Evolutionary conservation across 2,329 filamentous ascomycete genomes (phyloP).

Genomic region (Aureobasidium subglaciale): DNA sequence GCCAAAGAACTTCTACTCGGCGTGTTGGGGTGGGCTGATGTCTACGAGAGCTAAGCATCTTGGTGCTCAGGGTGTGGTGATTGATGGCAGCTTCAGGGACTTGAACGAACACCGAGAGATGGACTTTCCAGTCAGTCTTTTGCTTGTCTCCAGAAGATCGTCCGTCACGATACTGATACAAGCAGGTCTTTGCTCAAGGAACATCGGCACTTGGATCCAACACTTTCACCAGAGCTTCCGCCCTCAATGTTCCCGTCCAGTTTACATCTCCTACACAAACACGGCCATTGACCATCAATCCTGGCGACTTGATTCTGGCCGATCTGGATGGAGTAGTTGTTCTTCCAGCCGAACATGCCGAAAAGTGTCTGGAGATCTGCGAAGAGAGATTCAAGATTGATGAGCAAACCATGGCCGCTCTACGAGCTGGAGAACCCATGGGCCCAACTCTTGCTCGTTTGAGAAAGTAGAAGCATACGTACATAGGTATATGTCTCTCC

Average conservation of each 20-base stretch:
- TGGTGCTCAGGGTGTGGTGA: slow-evolving; percentile 32
- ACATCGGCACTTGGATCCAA: slow-evolving; percentile 24
- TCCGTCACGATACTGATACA: background rate
- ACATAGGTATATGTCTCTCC: too few species aligned
- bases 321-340: slow-evolving; percentile 29
- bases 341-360: slow-evolving; percentile 22
- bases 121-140: slow-evolving; percentile 15
- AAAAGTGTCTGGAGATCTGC: slow-evolving; percentile 29
- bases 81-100: slow-evolving; percentile 35
- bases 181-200: slow-evolving; percentile 28
- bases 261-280: slow-evolving; percentile 22
- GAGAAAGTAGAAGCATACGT: too few species aligned
- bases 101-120: slow-evolving; percentile 25
- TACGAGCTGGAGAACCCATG: slow-evolving; percentile 30
- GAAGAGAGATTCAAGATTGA: slow-evolving; percentile 30
- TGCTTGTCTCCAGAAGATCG: background rate
- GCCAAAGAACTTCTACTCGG: slow-evolving; percentile 28
- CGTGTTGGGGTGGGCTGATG: slow-evolving; percentile 37
- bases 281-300: slow-evolving; percentile 21
- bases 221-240: slow-evolving; percentile 30
- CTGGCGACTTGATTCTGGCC: slow-evolving; percentile 31
- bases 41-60: slow-evolving; percentile 28
- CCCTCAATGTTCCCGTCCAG: slow-evolving; percentile 30
- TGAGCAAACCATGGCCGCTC: slow-evolving; percentile 27
- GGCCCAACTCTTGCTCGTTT: slow-evolving; percentile 30